Conservation (phyloP, 768 basidiomycete genomes). For the Termitomyces bulborhizus region DNA sequence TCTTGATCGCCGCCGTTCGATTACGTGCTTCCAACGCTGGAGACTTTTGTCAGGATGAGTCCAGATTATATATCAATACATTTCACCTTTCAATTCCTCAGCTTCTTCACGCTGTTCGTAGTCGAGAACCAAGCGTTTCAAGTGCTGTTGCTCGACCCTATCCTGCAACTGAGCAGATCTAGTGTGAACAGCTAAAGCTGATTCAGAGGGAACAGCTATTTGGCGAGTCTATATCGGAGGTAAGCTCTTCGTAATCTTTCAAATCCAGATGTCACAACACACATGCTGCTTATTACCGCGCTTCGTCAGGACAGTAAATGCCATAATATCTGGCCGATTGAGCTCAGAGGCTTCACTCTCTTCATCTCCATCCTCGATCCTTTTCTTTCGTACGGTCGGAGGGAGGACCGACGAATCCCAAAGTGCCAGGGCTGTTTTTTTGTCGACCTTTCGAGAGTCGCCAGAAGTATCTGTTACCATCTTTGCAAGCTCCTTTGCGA, state of each 20-base stretch:
- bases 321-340: slow-evolving; percentile 54
- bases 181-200: slow-evolving; percentile 86
- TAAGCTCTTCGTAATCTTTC: slow-evolving; percentile 7
- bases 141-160: slow-evolving; percentile 92
- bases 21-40: slow-evolving; percentile 66
- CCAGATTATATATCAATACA: neutral
- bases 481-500: slow-evolving; percentile 92
- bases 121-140: slow-evolving; percentile 91
- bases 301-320: slow-evolving; percentile 90
- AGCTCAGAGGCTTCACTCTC: slow-evolving; percentile 34
- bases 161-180: slow-evolving; percentile 89
- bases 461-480: slow-evolving; percentile 84
- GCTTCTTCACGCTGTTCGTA: slow-evolving; percentile 88
- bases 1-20: slow-evolving; percentile 65
- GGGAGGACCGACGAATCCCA: slow-evolving; percentile 87
- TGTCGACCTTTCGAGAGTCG: slow-evolving; percentile 82
- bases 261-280: slow-evolving; percentile 17
- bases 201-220: slow-evolving; percentile 82
- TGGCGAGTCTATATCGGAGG: slow-evolving; percentile 57
- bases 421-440: slow-evolving; percentile 77
- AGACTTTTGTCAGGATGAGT: neutral
- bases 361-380: slow-evolving; percentile 51
- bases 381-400: slow-evolving; percentile 59
- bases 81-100: slow-evolving; percentile 69
- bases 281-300: slow-evolving; percentile 92